Percentiles rank a stretch among this genome's conserved stretches.
These are phyloP conservation scores for Aureobasidium mangrovei DNA, from an alignment of 2,329 filamentous ascomycete genomes.

Conservation along the genomic window DNA sequence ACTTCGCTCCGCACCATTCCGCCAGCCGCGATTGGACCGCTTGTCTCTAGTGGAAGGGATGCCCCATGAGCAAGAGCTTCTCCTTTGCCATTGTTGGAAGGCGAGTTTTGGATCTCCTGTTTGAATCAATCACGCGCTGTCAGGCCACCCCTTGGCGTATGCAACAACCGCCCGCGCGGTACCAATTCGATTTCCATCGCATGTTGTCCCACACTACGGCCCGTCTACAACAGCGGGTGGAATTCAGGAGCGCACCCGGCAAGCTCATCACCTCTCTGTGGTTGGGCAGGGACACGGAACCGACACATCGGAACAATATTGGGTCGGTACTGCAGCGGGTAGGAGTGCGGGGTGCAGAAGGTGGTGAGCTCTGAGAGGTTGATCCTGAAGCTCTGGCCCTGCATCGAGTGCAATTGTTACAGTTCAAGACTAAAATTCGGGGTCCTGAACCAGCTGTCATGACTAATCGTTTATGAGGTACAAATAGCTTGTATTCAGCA, in stretches of 20 bases:
- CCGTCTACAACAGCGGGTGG: not conserved
- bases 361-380: not conserved
- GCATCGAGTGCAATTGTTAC: not conserved
- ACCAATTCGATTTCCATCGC: not conserved
- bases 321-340: not conserved
- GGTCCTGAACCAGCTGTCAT: not conserved
- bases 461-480: not conserved
- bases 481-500: not conserved
- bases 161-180: not conserved
- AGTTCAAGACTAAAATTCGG: not conserved
- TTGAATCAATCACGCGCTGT: constrained; percentile 3
- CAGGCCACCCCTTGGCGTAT: constrained; percentile 11
- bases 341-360: constrained; percentile 12
- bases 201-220: not conserved
- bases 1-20: not conserved
- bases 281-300: constrained; percentile 3
- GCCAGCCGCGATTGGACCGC: not conserved
- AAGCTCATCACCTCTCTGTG: not conserved
- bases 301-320: not conserved
- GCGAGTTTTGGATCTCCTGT: not conserved
- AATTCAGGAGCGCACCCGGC: not conserved
- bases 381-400: not conserved
- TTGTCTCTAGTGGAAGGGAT: not conserved
- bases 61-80: constrained; percentile 2
- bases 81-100: not conserved